A percentile compares a stretch with the other conserved stretches of the same genome.
phyloP scores from a whole-genome alignment of 148 eudicot genomes.

The Chenopodium berlandieri region DNA sequence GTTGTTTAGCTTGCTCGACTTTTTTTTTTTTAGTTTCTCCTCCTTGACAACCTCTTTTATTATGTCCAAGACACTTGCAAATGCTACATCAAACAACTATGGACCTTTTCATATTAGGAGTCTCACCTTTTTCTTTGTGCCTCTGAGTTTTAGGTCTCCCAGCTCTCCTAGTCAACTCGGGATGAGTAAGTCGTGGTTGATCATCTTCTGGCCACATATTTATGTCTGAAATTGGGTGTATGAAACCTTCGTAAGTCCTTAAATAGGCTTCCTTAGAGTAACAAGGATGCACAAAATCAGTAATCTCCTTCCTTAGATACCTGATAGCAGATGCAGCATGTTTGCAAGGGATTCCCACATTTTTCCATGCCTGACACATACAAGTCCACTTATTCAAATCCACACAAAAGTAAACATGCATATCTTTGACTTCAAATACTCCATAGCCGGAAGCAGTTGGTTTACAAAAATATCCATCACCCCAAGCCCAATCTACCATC shows the following conservation, averaged over 20 bases:
- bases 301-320: not conserved
- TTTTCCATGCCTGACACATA: conserved; percentile 2
- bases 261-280: not conserved
- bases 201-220: not conserved
- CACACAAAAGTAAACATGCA: not conserved
- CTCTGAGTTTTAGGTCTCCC: not conserved
- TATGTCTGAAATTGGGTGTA: not conserved
- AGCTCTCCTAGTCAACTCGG: not conserved
- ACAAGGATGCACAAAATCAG: not conserved
- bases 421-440: conserved; percentile 5
- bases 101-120: not conserved
- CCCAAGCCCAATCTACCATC: not conserved
- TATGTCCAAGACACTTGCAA: not conserved
- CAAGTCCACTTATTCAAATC: not conserved
- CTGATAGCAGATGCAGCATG: not conserved
- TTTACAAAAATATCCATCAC: not conserved
- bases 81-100: not conserved
- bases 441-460: not conserved
- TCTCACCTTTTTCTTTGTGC: not conserved
- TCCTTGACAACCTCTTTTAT: not conserved
- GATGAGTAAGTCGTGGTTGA: not conserved
- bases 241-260: not conserved
- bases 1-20: too few species aligned
- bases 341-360: not conserved
- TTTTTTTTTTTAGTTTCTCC: conserved; percentile 1